Percentiles rank a stretch among this genome's conserved stretches.
Evolutionary conservation across 2,329 filamentous ascomycete species (phyloP).

Genomic region (Colletotrichum destructivum): DNA sequence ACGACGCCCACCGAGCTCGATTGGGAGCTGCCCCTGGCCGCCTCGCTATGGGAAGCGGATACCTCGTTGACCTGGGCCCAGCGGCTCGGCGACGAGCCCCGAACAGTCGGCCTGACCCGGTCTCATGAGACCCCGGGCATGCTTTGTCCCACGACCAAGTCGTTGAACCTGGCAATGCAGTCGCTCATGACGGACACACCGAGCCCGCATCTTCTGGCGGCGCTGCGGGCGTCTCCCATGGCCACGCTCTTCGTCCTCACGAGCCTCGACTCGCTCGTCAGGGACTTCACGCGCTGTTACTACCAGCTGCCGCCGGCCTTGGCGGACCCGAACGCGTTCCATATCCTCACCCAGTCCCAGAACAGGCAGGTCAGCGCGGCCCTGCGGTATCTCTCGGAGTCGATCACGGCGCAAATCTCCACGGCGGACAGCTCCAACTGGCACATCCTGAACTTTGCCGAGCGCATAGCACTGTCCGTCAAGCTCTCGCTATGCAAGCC

Average conservation of each 20-base stretch:
- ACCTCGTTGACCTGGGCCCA: slow-evolving; percentile 48
- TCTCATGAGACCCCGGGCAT: slow-evolving; percentile 39
- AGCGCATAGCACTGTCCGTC: slow-evolving; percentile 47
- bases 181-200: slow-evolving; percentile 51
- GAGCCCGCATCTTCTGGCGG: slow-evolving; percentile 45
- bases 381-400: slow-evolving; percentile 44
- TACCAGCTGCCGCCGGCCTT: slow-evolving; percentile 52
- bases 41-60: slow-evolving; percentile 50
- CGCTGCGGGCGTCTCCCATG: slow-evolving; percentile 48
- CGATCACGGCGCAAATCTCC: slow-evolving; percentile 38
- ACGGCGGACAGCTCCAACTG: slow-evolving; percentile 35
- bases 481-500: slow-evolving; percentile 51
- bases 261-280: slow-evolving; percentile 48
- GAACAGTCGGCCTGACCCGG: slow-evolving; percentile 35
- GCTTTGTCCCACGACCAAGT: slow-evolving; percentile 46
- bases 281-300: slow-evolving; percentile 53
- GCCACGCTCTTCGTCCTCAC: slow-evolving; percentile 48
- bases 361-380: slow-evolving; percentile 49
- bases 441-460: slow-evolving; percentile 48
- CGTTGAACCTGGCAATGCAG: slow-evolving; percentile 50
- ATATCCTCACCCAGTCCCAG: slow-evolving; percentile 52
- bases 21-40: slow-evolving; percentile 52
- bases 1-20: slow-evolving; percentile 52
- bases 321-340: slow-evolving; percentile 51
- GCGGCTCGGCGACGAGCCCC: slow-evolving; percentile 44